Conservation (phyloP, 495 filamentous ascomycete species). For the Podospora conica region DNA sequence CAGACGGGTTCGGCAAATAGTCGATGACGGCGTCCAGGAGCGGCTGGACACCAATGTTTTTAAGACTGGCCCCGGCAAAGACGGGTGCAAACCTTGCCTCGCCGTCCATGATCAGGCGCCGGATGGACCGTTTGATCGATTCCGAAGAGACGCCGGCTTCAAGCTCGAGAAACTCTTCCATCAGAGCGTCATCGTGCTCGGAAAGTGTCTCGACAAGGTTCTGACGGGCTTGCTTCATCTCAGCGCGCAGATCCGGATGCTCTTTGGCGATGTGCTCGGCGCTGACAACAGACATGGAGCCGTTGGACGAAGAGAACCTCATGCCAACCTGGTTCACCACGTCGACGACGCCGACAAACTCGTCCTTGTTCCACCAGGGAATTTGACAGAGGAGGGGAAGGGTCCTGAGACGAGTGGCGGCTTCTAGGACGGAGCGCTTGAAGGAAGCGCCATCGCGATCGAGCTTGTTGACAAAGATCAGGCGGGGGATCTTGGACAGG, state of each 20-base stretch:
- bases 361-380: conserved; percentile 81
- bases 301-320: conserved; percentile 47
- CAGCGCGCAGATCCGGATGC: conserved; percentile 49
- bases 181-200: conserved; percentile 78
- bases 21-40: conserved; percentile 83
- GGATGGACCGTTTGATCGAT: conserved; percentile 66
- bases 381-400: conserved; percentile 93
- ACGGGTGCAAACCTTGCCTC: conserved; percentile 68
- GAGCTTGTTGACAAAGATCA: conserved; percentile 92
- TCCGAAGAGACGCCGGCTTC: conserved; percentile 64
- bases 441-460: conserved; percentile 93
- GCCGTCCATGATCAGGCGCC: conserved; percentile 61
- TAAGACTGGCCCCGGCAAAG: conserved; percentile 87
- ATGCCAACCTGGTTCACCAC: conserved; percentile 53
- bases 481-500: conserved; percentile 74
- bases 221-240: conserved; percentile 68
- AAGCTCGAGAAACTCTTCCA: conserved; percentile 73
- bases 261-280: conserved; percentile 29
- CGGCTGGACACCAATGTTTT: conserved; percentile 91
- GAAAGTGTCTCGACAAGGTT: conserved; percentile 77
- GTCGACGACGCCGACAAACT: conserved; percentile 78
- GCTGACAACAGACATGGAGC: conserved; percentile 46
- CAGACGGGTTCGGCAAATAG: conserved; percentile 74
- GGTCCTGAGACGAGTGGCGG: conserved; percentile 67
- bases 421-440: conserved; percentile 76